phyloP scores from a whole-genome alignment of 345 rosid species.

The Rhodamnia rubescens region DNA sequence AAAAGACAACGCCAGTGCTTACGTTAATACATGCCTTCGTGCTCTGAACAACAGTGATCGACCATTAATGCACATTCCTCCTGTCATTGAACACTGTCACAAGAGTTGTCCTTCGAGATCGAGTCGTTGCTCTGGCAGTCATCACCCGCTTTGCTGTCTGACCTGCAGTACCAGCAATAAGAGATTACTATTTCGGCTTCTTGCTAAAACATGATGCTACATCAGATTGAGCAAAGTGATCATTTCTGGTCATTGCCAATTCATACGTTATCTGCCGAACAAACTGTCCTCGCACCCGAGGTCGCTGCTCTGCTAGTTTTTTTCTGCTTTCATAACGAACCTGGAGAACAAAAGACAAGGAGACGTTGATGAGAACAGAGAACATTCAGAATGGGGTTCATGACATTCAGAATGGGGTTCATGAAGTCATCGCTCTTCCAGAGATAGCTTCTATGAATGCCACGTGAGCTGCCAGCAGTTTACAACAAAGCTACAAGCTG shows the following conservation, averaged over 20 bases:
- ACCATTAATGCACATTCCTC: background rate
- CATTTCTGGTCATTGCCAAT: background rate
- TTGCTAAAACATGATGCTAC: background rate
- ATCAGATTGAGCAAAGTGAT: background rate
- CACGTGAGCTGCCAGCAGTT: background rate
- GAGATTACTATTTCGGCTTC: background rate
- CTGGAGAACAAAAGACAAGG: constrained; percentile 15
- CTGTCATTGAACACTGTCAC: constrained; percentile 13
- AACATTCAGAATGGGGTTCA: background rate
- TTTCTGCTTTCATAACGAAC: constrained; percentile 59
- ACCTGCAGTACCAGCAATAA: constrained; percentile 9
- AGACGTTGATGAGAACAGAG: background rate
- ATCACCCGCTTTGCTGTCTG: constrained; percentile 12
- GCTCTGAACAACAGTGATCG: background rate
- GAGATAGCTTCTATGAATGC: background rate
- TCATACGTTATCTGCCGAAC: constrained; percentile 30
- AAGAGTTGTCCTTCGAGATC: constrained; percentile 13
- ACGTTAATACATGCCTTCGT: too few relatives aligned
- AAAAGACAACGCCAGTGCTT: background rate
- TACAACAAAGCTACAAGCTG: background rate
- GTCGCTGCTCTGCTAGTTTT: constrained; percentile 55
- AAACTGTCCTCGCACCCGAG: constrained; percentile 53
- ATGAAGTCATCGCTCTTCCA: background rate
- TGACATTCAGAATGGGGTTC: background rate
- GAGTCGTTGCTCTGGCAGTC: constrained; percentile 23